Conservation (phyloP, 2,329 filamentous ascomycete genomes). For the Stagonosporopsis chrysanthemi region DNA sequence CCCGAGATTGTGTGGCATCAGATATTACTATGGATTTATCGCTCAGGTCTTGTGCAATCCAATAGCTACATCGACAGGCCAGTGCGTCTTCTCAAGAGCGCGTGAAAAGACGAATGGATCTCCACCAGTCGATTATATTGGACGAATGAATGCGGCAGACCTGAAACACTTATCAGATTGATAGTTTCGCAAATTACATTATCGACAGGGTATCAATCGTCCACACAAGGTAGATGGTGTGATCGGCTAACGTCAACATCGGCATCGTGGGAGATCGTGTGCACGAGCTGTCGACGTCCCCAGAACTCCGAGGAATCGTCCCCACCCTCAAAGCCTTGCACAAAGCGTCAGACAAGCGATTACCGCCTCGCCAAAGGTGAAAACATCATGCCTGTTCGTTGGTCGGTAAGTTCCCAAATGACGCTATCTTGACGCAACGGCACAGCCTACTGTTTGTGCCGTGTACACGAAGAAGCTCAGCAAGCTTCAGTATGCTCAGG, state of each 20-base stretch:
- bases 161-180: background rate
- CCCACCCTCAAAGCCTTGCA: background rate
- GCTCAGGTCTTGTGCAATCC: background rate
- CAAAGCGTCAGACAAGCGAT: background rate
- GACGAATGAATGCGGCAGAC: background rate
- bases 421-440: slow-evolving; percentile 6
- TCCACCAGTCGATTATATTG: background rate
- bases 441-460: slow-evolving; percentile 4
- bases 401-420: slow-evolving; percentile 2
- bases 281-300: background rate
- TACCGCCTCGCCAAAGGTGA: background rate
- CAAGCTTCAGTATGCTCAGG: slow-evolving; percentile 2
- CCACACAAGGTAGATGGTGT: background rate
- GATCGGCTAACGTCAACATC: background rate
- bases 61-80: background rate
- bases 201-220: background rate
- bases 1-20: background rate
- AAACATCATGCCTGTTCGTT: background rate
- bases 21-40: background rate
- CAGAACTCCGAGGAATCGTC: background rate
- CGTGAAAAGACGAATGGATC: background rate
- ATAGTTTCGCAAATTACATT: background rate
- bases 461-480: background rate
- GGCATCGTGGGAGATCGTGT: background rate
- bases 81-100: background rate